These are phyloP conservation scores for Fagopyrum homotropicum DNA, from an alignment of 148 eudicot genomes.

Conservation along the genomic window DNA sequence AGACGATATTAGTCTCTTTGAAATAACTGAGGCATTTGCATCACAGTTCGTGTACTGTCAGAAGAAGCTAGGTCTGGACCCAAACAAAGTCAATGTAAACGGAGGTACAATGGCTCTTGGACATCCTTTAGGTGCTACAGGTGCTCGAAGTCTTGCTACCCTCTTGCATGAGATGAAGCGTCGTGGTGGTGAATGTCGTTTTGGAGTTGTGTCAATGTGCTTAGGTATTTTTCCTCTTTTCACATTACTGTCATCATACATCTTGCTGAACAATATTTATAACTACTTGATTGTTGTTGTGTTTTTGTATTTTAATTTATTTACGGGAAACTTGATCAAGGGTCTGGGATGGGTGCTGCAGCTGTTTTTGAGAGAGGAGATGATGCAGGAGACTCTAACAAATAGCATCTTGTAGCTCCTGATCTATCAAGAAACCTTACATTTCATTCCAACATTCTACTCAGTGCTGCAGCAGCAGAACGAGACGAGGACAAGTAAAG, in stretches of 20 bases:
- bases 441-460: no score
- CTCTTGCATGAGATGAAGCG: constrained; percentile 97
- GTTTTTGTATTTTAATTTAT: not conserved
- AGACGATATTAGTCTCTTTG: constrained; percentile 58
- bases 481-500: no score
- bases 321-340: constrained; percentile 24
- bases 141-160: constrained; percentile 94
- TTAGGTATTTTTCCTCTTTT: constrained; percentile 40
- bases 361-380: constrained; percentile 97
- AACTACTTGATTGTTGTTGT: not conserved
- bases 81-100: constrained; percentile 84
- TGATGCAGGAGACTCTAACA: constrained; percentile 47
- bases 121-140: constrained; percentile 97
- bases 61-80: constrained; percentile 84
- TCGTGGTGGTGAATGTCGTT: constrained; percentile 88
- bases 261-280: no score
- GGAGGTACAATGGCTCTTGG: constrained; percentile 99
- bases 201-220: constrained; percentile 97
- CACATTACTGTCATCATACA: not conserved
- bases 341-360: constrained; percentile 98
- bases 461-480: no score
- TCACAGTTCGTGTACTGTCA: constrained; percentile 83
- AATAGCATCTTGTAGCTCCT: constrained; percentile 15
- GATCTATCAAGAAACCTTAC: no score
- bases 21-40: constrained; percentile 57